Base-by-base conservation (phyloP, 345 rosid species). In the Clausena lansium region DNA sequence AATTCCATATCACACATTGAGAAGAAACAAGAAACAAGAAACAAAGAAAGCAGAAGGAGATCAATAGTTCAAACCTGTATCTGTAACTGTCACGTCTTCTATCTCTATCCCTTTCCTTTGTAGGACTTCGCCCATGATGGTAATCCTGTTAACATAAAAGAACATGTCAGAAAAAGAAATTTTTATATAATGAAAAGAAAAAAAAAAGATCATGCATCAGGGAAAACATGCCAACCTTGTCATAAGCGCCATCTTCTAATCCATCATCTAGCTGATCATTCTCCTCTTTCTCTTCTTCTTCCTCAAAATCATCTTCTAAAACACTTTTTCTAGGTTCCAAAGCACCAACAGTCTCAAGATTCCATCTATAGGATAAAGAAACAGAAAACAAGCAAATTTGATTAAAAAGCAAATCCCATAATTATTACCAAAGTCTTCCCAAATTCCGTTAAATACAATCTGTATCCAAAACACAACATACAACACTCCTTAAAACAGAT, bases 211-310 rank as follows among this genome's bases (percentile, higher is more conserved):
- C 25, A 1, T 2, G 25, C 28, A 6, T 35, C 20, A 65, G 33
- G 52, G 73, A 60, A 33, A 19, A 64, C 27, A 59, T 61, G 33
- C n/a, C 70, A 78, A 93, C 98, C 93, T 84, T 88, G 70, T 96
- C 94, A 78, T 87, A 83, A 70, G 75, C 79, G 38, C 81, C 89
- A 55, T 86, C 81, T 64, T 90, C 98, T 39, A 87, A 74, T 28
- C 59, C 92, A 80, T 91, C 91, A 38, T 70, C 89, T 20, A 85
- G 80, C 77, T 81, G 89, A 59, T 89, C 98, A 24, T 87, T 91
- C 80, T 92, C 98, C 80, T 96, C 99, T 69, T 90, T 91, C 75
- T 97, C 95, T 84, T 97, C 99, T 74, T 94, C 98, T 84, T 96
- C 98, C 82, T 92, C 97, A 80, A 96, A 96, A 80, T 96, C 98